phyloP scores from a whole-genome alignment of 371 early-diverging fungal genomes.

The Lichtheimia hyalospora region DNA sequence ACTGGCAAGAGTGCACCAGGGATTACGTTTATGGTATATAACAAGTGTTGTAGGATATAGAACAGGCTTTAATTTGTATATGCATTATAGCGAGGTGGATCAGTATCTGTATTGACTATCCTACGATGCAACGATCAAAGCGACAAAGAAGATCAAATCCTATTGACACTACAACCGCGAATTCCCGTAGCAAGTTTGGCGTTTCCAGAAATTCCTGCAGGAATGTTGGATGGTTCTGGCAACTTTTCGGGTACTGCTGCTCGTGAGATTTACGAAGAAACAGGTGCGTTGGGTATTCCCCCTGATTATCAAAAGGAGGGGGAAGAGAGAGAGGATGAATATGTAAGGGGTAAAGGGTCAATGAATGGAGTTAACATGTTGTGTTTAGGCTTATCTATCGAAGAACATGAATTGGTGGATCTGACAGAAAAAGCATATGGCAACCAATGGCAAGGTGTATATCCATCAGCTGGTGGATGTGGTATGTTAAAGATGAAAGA shows the following conservation, averaged over 20 bases:
- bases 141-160: slow-evolving; percentile 42
- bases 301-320: neutral
- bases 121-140: slow-evolving; percentile 41
- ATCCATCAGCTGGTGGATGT: slow-evolving; percentile 80
- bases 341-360: neutral
- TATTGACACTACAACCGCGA: slow-evolving; percentile 78
- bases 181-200: slow-evolving; percentile 62
- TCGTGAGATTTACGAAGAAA: slow-evolving; percentile 67
- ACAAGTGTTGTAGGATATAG: neutral
- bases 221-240: slow-evolving; percentile 82
- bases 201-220: slow-evolving; percentile 81
- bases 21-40: slow-evolving; percentile 76
- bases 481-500: slow-evolving; percentile 20
- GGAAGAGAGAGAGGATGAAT: neutral
- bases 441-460: slow-evolving; percentile 58
- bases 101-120: slow-evolving; percentile 72
- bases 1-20: slow-evolving; percentile 67
- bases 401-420: slow-evolving; percentile 65
- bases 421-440: slow-evolving; percentile 62
- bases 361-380: neutral
- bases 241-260: slow-evolving; percentile 73
- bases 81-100: slow-evolving; percentile 64
- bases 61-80: neutral
- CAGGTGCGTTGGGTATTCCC: slow-evolving; percentile 31
- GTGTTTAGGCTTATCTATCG: slow-evolving; percentile 54